Base-by-base conservation (phyloP, 2,329 filamentous ascomycete species). In the Dryadomyces sulphureus region DNA sequence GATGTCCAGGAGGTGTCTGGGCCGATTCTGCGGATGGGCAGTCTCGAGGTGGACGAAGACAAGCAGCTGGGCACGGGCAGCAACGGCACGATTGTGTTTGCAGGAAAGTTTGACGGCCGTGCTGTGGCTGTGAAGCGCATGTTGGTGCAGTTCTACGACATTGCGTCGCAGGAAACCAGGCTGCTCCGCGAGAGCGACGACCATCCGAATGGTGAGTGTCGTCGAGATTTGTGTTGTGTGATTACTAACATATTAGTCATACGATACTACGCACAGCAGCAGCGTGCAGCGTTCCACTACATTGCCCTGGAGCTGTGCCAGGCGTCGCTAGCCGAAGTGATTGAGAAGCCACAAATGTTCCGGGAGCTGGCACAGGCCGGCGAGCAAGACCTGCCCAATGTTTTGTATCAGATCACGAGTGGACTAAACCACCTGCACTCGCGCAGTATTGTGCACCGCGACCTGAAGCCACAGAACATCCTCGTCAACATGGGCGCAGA, bases 401-500 rank as follows among this genome's bases (percentile, higher is more conserved):
- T 93, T 2, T 66, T 98, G 34, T 82, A 87, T 48, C 92, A 98
- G 60, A 88, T 98, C 50, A 86, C 89, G 2, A 82, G 84, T 47
- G 92, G 92, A 32, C 75, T 98, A 25, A 80, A 81, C 48, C 89
- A 96, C 61, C 69, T 98, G 9, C 92, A 98, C 63, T 82, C 80
- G 17, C 72, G 96, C 38, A 84, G 92, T 50, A 95, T 98, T 57
- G 93, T 98, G 3, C 92, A 98, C 60, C 84, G 92, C 45, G 92
- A 98, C 58, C 75, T 98, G 56, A 98, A 98, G 61, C 92, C 92
- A 1, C 92, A 98, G 57, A 98, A 98, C 55, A 96, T 98, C 43
- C 71, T 98, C 1, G 88, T 96, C 49, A 76, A 79, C 30, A 79
- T 81, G 66, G 79, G 73, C 53, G 79, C 81, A 54, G 73, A 79